A percentile compares a stretch with the other conserved stretches of the same genome.
These are phyloP conservation scores for Hypoxylon sp. DNA, from an alignment of 2,329 filamentous ascomycete species.

Conservation along the genomic window DNA sequence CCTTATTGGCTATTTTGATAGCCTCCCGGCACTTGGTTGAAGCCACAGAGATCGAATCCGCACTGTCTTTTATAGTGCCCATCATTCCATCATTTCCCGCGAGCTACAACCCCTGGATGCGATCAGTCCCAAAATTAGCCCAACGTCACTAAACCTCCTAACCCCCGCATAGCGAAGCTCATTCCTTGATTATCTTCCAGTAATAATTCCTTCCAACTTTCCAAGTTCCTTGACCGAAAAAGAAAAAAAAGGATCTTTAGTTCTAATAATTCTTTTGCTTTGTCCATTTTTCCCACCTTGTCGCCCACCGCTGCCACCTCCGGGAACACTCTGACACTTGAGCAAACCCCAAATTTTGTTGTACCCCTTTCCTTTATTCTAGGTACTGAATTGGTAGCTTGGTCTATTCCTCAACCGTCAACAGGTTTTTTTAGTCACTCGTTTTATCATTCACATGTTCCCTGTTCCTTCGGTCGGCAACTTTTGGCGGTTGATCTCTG, in stretches of 20 bases:
- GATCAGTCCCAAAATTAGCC: conserved; percentile 29
- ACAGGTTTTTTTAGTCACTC: conserved; percentile 8
- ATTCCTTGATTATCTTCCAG: conserved; percentile 15
- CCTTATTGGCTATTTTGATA: too few species aligned
- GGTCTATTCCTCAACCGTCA: conserved; percentile 1
- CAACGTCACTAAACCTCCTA: conserved; percentile 32
- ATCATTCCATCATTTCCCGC: conserved; percentile 26
- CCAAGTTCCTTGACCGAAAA: conserved; percentile 16
- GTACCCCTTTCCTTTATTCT: conserved; percentile 4
- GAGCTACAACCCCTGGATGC: conserved; percentile 7
- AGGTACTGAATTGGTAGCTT: not conserved
- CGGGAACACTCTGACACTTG: too few species aligned
- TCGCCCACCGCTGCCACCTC: too few species aligned
- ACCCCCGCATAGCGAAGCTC: conserved; percentile 27
- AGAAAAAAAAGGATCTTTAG: too few species aligned
- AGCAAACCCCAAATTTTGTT: not conserved
- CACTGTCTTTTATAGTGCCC: conserved; percentile 10
- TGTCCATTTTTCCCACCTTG: conserved; percentile 12
- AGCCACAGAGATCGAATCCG: too few species aligned
- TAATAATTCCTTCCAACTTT: too few species aligned
- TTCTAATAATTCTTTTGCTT: conserved; percentile 18
- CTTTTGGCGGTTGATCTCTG: conserved; percentile 9
- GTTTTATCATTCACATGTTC: conserved; percentile 26
- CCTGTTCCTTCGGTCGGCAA: conserved; percentile 3
- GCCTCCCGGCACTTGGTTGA: too few species aligned